Evolutionary conservation across 805 yeast species (phyloP).

Genomic region (Lachancea sp.): DNA sequence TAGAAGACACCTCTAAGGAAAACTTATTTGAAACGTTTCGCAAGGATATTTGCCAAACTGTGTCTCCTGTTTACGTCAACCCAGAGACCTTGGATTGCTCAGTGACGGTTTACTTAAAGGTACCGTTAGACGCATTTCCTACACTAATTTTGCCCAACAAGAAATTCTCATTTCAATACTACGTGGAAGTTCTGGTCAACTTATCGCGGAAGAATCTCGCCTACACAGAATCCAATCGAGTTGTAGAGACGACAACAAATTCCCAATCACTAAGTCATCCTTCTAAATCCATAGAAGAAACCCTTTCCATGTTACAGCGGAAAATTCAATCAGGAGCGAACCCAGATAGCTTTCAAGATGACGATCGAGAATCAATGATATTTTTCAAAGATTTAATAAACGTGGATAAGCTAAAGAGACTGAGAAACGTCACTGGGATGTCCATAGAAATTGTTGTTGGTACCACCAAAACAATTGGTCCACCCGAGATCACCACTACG

Average conservation of each 20-base stretch:
- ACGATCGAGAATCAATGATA: slow-evolving; percentile 26
- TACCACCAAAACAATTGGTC: slow-evolving; percentile 44
- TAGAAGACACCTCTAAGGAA: slow-evolving; percentile 53
- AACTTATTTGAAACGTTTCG: slow-evolving; percentile 51
- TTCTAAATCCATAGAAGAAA: slow-evolving; percentile 6
- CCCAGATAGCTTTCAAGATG: slow-evolving; percentile 8
- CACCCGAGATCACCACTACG: slow-evolving; percentile 7
- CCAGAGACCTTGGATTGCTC: slow-evolving; percentile 52
- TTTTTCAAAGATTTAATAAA: slow-evolving; percentile 47
- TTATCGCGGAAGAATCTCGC: slow-evolving; percentile 53
- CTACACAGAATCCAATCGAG: slow-evolving; percentile 29
- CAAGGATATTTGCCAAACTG: slow-evolving; percentile 73
- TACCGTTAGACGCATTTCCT: slow-evolving; percentile 84
- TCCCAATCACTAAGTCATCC: slow-evolving; percentile 4
- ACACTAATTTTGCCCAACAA: slow-evolving; percentile 57
- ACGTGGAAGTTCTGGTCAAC: slow-evolving; percentile 77
- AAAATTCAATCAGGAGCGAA: neutral
- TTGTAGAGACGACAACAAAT: slow-evolving; percentile 15
- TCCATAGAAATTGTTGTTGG: slow-evolving; percentile 79
- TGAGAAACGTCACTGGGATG: slow-evolving; percentile 72
- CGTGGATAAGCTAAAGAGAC: slow-evolving; percentile 70
- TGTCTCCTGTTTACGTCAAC: slow-evolving; percentile 74
- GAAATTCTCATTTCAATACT: slow-evolving; percentile 74
- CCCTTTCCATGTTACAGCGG: slow-evolving; percentile 5
- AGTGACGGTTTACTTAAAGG: slow-evolving; percentile 54